Conservation (phyloP, 345 rosid genomes). For the Citrus unshiu region DNA sequence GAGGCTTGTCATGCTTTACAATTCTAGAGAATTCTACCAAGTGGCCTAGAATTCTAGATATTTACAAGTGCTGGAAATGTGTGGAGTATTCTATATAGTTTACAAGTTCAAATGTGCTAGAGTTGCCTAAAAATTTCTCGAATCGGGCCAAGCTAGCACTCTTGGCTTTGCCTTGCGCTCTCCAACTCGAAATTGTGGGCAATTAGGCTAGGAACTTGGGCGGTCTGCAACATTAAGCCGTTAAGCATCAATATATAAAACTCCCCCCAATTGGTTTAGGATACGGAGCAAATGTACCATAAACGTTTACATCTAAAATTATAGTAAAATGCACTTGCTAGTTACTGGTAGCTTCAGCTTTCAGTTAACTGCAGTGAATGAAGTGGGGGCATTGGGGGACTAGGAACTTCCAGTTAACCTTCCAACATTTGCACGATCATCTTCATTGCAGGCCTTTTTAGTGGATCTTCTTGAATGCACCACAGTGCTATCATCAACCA, state of each 20-base stretch:
- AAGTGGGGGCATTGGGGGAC: conserved; percentile 8
- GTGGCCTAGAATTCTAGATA: too few species aligned
- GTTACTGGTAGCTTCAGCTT: neutral
- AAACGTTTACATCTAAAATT: neutral
- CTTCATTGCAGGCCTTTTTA: conserved; percentile 20
- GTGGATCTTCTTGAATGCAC: conserved; percentile 31
- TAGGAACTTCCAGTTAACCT: conserved; percentile 15
- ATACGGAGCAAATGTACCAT: neutral
- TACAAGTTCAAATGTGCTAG: too few species aligned
- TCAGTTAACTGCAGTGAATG: neutral
- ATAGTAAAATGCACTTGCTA: neutral
- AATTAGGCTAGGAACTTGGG: too few species aligned
- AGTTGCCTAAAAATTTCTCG: too few species aligned
- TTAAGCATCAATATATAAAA: neutral
- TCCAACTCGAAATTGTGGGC: too few species aligned
- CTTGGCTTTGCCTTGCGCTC: too few species aligned
- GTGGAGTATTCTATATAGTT: too few species aligned
- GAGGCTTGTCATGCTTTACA: too few species aligned
- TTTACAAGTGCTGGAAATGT: too few species aligned
- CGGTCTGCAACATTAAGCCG: too few species aligned
- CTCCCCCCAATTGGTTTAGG: neutral
- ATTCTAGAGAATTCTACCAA: too few species aligned
- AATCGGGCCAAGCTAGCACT: too few species aligned
- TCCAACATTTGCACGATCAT: conserved; percentile 22
- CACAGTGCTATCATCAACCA: conserved; percentile 19